These are phyloP conservation scores for Hypoxylon perforatum DNA, from an alignment of 495 filamentous ascomycete genomes.

Conservation along the genomic window DNA sequence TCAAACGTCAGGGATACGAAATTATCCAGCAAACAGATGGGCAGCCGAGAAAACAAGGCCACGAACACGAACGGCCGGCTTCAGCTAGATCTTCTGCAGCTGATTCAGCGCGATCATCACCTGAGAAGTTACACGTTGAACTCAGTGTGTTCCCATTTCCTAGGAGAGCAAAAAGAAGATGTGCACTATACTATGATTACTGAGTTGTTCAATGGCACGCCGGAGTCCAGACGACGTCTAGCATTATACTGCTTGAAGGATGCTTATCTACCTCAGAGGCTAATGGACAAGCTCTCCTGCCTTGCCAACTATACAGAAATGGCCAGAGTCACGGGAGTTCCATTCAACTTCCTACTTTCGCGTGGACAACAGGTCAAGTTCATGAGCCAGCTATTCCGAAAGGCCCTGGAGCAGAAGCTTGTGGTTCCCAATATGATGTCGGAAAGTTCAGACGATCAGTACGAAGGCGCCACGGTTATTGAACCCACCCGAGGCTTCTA, in stretches of 20 bases:
- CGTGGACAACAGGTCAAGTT: conserved; percentile 98
- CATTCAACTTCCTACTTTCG: conserved; percentile 93
- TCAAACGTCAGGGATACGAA: conserved; percentile 80
- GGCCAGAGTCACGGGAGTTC: conserved; percentile 98
- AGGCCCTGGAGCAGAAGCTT: conserved; percentile 88
- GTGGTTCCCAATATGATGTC: conserved; percentile 87
- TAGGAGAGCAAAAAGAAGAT: conserved; percentile 98
- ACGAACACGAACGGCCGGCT: conserved; percentile 95
- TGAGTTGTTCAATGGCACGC: conserved; percentile 93
- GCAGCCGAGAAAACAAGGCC: conserved; percentile 89
- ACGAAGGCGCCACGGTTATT: conserved; percentile 98
- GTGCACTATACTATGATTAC: conserved; percentile 99
- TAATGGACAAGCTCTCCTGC: conserved; percentile 98
- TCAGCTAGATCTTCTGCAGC: conserved; percentile 91
- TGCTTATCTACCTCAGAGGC: conserved; percentile 90
- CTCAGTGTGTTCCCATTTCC: conserved; percentile 94
- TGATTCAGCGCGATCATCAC: conserved; percentile 94
- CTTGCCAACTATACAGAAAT: conserved; percentile 99
- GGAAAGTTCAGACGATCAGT: conserved; percentile 80
- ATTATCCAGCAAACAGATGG: conserved; percentile 99
- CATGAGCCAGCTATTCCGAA: conserved; percentile 95
- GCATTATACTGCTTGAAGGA: conserved; percentile 99
- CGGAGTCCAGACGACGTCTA: conserved; percentile 87
- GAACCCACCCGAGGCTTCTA: conserved; percentile 94
- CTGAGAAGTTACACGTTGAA: conserved; percentile 97